Conservation (phyloP, 202 grass and related monocot species). For the Bolboschoenoplectus hybrid region DNA sequence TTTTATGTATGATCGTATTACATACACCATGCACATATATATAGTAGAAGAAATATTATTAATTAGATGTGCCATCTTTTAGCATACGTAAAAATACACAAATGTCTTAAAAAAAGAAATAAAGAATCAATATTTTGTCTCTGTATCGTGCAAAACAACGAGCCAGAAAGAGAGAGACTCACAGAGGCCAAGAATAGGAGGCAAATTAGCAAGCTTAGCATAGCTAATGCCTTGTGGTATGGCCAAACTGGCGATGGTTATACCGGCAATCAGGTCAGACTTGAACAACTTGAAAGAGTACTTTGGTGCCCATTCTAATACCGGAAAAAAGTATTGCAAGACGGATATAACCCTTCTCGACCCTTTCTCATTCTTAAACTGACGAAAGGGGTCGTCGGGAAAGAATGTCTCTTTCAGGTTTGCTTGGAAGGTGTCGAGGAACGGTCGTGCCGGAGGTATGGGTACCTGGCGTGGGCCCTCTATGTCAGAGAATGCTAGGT, state of each 20-base stretch:
- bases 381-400: slow-evolving; percentile 78
- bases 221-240: slow-evolving; percentile 97
- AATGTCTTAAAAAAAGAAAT: background rate
- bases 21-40: background rate
- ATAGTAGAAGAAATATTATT: background rate
- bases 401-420: slow-evolving; percentile 91
- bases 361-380: slow-evolving; percentile 56
- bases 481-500: slow-evolving; percentile 27
- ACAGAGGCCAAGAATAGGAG: slow-evolving; percentile 79
- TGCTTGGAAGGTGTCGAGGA: slow-evolving; percentile 64
- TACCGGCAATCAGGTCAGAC: slow-evolving; percentile 71
- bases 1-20: background rate
- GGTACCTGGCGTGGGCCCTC: slow-evolving; percentile 47
- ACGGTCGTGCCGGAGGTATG: slow-evolving; percentile 54
- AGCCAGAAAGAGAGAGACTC: slow-evolving; percentile 28
- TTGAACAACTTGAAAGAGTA: slow-evolving; percentile 59
- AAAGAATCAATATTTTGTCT: background rate
- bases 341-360: slow-evolving; percentile 45
- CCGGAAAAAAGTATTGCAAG: slow-evolving; percentile 73
- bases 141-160: background rate
- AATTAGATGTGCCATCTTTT: background rate
- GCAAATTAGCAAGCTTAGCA: slow-evolving; percentile 85
- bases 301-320: slow-evolving; percentile 63
- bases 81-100: background rate
- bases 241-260: slow-evolving; percentile 93